Conservation (phyloP, 306 rosid species). For the Fragaria nilgerrensis region DNA sequence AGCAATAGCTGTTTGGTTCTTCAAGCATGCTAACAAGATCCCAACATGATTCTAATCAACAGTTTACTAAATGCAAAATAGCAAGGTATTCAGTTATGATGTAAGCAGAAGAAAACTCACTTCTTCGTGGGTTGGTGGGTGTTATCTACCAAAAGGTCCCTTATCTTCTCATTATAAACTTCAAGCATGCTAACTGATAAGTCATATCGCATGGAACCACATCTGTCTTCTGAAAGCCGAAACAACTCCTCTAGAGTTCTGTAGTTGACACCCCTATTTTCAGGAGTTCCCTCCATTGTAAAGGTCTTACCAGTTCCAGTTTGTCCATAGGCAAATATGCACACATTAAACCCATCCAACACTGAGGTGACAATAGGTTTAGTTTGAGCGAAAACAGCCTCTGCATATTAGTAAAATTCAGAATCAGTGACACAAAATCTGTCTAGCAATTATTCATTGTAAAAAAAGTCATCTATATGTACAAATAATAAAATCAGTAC, state of each 20-base stretch:
- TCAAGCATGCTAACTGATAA: constrained; percentile 91
- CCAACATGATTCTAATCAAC: neutral
- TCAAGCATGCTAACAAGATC: neutral
- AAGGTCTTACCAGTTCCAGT: constrained; percentile 98
- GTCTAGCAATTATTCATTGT: neutral
- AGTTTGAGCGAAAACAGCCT: constrained; percentile 75
- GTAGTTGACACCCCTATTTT: constrained; percentile 91
- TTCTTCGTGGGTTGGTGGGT: constrained; percentile 69
- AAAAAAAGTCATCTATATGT: neutral
- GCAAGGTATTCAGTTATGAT: constrained; percentile 1
- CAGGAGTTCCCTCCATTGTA: constrained; percentile 94
- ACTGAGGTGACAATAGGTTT: constrained; percentile 85
- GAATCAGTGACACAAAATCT: neutral
- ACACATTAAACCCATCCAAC: constrained; percentile 89
- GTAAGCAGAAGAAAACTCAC: constrained; percentile 46
- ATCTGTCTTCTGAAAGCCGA: constrained; percentile 63
- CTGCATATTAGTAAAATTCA: constrained; percentile 39
- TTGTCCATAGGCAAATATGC: constrained; percentile 99
- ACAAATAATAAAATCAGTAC: constrained; percentile 3
- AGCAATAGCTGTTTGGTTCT: neutral
- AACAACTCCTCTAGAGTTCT: constrained; percentile 86
- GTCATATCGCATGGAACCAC: constrained; percentile 66
- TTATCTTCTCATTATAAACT: constrained; percentile 91
- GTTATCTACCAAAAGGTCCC: constrained; percentile 84
- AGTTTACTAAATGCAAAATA: neutral